phyloP scores from a whole-genome alignment of 441 rosid species.

The Capsella rubella region DNA sequence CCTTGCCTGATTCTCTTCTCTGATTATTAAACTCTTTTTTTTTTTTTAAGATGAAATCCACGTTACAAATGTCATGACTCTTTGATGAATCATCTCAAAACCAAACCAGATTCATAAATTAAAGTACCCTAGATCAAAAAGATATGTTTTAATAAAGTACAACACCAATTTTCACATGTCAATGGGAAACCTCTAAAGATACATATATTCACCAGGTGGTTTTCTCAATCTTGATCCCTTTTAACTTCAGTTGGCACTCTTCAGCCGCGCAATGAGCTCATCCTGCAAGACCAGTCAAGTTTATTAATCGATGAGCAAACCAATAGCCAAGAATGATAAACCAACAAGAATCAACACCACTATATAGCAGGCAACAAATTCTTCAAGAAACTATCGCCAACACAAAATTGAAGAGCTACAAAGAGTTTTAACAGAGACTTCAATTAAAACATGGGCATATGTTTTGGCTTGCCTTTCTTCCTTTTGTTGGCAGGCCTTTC shows the following conservation, averaged over 20 bases:
- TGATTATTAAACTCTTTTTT: not conserved
- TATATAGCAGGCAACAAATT: not conserved
- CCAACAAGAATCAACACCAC: not conserved
- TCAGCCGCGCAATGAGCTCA: conserved; percentile 45
- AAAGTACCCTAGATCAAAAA: conserved; percentile 9
- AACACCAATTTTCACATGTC: not conserved
- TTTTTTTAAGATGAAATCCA: not conserved
- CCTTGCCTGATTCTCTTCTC: not conserved
- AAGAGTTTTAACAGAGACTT: not conserved
- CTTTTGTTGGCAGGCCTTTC: conserved; percentile 76
- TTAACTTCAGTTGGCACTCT: conserved; percentile 36
- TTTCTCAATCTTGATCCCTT: conserved; percentile 14
- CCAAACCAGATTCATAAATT: conserved; percentile 22
- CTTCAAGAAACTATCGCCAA: not conserved
- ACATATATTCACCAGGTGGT: conserved; percentile 16
- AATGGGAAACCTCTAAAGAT: conserved; percentile 17
- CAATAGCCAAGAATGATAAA: conserved; percentile 8
- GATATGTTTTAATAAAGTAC: conserved; percentile 23
- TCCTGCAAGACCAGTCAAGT: conserved; percentile 37
- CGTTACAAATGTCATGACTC: conserved; percentile 8
- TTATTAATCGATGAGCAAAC: not conserved
- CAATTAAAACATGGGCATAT: not conserved
- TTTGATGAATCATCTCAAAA: not conserved
- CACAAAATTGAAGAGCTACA: not conserved
- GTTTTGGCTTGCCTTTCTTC: conserved; percentile 76